Percentiles rank a stretch among this genome's conserved stretches.
Evolutionary conservation across 2,329 filamentous ascomycete genomes (phyloP).

Genomic region (Coniochaeta pulveracea): DNA sequence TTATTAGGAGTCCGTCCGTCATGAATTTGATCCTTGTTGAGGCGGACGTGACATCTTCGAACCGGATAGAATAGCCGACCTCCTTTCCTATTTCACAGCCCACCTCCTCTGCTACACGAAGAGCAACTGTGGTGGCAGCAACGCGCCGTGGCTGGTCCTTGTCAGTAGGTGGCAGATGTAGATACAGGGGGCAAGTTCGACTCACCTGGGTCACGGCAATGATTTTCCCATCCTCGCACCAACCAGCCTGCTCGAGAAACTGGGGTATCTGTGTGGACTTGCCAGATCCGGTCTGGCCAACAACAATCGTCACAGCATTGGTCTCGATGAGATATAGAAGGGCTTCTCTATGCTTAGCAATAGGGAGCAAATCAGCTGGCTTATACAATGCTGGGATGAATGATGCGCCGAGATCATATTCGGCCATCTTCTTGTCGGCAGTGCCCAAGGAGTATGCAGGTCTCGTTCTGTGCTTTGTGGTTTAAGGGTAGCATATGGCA

Average conservation of each 20-base stretch:
- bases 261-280: slow-evolving; percentile 96
- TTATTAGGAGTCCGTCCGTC: slow-evolving; percentile 82
- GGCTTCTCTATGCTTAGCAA: slow-evolving; percentile 68
- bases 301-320: slow-evolving; percentile 72
- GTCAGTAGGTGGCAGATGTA: slow-evolving; percentile 2
- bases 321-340: slow-evolving; percentile 82
- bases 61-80: slow-evolving; percentile 82
- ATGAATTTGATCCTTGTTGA: slow-evolving; percentile 87
- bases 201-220: slow-evolving; percentile 84
- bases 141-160: slow-evolving; percentile 65
- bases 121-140: slow-evolving; percentile 80
- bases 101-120: slow-evolving; percentile 81
- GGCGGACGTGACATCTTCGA: slow-evolving; percentile 84
- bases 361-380: slow-evolving; percentile 72
- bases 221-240: slow-evolving; percentile 72
- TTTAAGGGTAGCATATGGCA: too few species aligned
- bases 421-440: slow-evolving; percentile 41
- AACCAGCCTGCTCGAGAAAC: slow-evolving; percentile 78
- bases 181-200: slow-evolving; percentile 10
- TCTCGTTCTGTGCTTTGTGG: too few species aligned
- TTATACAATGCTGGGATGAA: slow-evolving; percentile 81
- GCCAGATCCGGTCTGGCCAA: slow-evolving; percentile 88
- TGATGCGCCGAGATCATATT: slow-evolving; percentile 42
- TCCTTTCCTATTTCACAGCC: slow-evolving; percentile 79
- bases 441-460: too few species aligned